phyloP scores from a whole-genome alignment of 192 early-diverging fungal genomes.

The Entomortierella chlamydospora region DNA sequence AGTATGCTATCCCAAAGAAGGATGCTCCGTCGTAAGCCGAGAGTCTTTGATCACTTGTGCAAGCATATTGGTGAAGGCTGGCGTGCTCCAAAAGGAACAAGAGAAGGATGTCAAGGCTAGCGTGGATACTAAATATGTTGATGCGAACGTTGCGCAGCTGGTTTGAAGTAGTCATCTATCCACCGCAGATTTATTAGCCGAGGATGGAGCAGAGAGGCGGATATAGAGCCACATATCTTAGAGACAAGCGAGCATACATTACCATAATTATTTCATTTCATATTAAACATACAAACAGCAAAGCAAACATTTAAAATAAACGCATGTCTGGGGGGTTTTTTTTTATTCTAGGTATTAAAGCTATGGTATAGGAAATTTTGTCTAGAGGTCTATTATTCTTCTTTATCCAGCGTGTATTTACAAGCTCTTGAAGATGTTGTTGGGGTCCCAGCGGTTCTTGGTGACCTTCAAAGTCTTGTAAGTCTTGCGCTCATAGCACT shows the following conservation, averaged over 20 bases:
- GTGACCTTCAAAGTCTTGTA: constrained; percentile 44
- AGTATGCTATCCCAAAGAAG: constrained; percentile 61
- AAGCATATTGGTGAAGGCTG: constrained; percentile 66
- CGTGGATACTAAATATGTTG: constrained; percentile 28
- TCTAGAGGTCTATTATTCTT: not conserved
- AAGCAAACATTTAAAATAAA: too few species aligned
- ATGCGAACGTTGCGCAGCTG: constrained; percentile 18
- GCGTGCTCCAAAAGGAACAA: constrained; percentile 55
- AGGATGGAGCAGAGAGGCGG: too few species aligned
- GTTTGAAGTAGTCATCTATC: not conserved
- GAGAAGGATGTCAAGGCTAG: constrained; percentile 28
- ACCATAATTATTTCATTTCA: too few species aligned
- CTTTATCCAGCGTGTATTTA: not conserved
- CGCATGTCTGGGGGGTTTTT: not conserved
- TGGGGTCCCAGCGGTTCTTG: constrained; percentile 53
- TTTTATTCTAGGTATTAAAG: too few species aligned
- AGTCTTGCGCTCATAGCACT: constrained; percentile 54
- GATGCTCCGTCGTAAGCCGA: constrained; percentile 55
- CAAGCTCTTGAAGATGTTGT: constrained; percentile 53
- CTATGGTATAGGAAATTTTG: not conserved
- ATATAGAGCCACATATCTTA: too few species aligned
- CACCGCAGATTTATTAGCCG: too few species aligned
- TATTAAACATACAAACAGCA: not conserved
- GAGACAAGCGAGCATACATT: too few species aligned
- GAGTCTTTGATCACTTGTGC: constrained; percentile 61